Base-by-base conservation (phyloP, 805 yeast genomes). In the Metschnikowia sp. region DNA sequence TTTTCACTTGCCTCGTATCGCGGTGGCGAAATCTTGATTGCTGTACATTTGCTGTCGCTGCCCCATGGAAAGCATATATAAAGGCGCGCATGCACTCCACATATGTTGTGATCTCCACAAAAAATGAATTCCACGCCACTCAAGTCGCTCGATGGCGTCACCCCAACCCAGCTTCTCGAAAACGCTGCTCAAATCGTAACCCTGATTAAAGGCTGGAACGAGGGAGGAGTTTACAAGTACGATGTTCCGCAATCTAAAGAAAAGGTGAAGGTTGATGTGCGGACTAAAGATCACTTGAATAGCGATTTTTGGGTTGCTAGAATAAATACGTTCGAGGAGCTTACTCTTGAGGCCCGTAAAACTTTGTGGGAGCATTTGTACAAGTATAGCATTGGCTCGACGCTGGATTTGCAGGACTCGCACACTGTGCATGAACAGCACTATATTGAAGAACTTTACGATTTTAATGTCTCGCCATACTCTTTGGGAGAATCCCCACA, bases 351-450 rank as follows among this genome's bases (percentile, higher is more conserved):
- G 0, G 51, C 45, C 32, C 51, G 48, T 32, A 32, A 45, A 9
- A 26, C 18, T 19, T 33, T 53, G 19, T 55, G 55, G 49, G 38
- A 47, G 33, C 39, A 47, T 18, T 44, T 55, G 13, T 31, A 40
- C 37, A 42, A 46, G 40, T 53, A 51, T 37, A 50, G 51, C 36
- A 40, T 48, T 29, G 57, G 55, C n/a, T 49, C 58, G 13, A 43
- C 45, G 10, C 44, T 36, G 36, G 55, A 55, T 39, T 33, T 52
- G 28, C 51, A 50, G 15, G 44, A 54, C 8, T 62, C 63, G 36
- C 77, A 72, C 51, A 64, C 75, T 13, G 64, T 63, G 18, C 65
- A 63, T 41, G 77, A 72, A 51, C 52, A 55, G 46, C 53, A 64
- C 30, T 72, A 71, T 50, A 66, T 72, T 36, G 63, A 66, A 32